Conservation (phyloP, 1,284 basidiomycete genomes). For the Tilletia walkeri region DNA sequence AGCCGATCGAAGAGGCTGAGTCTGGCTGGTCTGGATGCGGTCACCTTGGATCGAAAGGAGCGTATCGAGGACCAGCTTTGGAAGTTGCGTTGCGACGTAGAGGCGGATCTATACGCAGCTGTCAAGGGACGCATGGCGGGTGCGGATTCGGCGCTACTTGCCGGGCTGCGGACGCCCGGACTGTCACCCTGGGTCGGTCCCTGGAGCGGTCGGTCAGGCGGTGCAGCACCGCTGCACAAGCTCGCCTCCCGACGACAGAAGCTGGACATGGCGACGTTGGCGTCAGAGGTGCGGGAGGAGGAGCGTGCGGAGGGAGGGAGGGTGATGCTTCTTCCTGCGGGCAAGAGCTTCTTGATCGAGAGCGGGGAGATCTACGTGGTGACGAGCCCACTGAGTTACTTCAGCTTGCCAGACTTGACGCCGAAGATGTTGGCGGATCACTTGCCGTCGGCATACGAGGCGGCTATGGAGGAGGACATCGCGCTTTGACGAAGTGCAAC, state of each 20-base stretch:
- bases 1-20: background rate
- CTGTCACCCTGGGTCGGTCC: constrained; percentile 50
- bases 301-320: background rate
- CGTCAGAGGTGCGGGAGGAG: constrained; percentile 30
- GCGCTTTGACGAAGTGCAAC: background rate
- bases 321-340: constrained; percentile 42
- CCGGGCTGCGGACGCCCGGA: constrained; percentile 21
- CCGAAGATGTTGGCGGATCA: constrained; percentile 47
- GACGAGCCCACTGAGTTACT: constrained; percentile 45
- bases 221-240: constrained; percentile 41
- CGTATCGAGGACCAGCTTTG: constrained; percentile 48
- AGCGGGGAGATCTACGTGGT: constrained; percentile 40
- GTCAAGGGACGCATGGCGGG: constrained; percentile 39
- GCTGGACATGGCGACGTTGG: constrained; percentile 43
- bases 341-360: constrained; percentile 46
- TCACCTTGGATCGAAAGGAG: constrained; percentile 44
- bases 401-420: constrained; percentile 47
- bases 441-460: constrained; percentile 53
- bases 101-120: constrained; percentile 49
- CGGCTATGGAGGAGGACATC: constrained; percentile 35
- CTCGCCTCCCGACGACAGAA: constrained; percentile 42
- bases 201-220: background rate
- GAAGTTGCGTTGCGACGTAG: constrained; percentile 50
- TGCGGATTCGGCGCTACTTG: background rate
- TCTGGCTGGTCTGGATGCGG: constrained; percentile 30